phyloP scores from a whole-genome alignment of 768 basidiomycete species.

The Lactarius pseudohatsudake region DNA sequence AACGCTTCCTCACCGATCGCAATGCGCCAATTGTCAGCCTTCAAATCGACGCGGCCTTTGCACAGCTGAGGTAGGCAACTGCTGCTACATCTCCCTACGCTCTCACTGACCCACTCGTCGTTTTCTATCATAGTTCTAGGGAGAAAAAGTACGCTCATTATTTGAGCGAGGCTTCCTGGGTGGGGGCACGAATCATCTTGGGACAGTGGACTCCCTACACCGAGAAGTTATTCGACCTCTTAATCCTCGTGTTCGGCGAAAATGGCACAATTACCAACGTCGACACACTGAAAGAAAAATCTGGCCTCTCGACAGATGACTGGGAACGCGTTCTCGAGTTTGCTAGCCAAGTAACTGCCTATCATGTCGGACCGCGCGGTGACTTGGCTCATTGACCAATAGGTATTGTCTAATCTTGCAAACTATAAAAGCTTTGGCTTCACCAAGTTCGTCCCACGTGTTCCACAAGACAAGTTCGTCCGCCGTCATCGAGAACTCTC shows the following conservation, averaged over 20 bases:
- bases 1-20: slow-evolving; percentile 76
- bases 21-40: slow-evolving; percentile 73
- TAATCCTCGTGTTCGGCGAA: slow-evolving; percentile 67
- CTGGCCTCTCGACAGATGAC: slow-evolving; percentile 55
- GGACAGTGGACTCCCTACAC: slow-evolving; percentile 81
- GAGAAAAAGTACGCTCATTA: slow-evolving; percentile 83
- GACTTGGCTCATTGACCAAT: neutral
- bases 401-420: slow-evolving; percentile 59
- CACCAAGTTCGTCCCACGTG: slow-evolving; percentile 81
- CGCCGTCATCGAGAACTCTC: slow-evolving; percentile 58
- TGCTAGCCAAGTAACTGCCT: slow-evolving; percentile 56
- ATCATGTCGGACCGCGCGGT: neutral
- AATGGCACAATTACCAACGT: slow-evolving; percentile 60
- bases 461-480: slow-evolving; percentile 61
- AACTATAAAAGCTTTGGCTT: slow-evolving; percentile 85
- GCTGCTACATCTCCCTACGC: neutral
- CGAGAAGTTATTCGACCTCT: slow-evolving; percentile 62
- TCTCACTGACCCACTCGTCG: neutral
- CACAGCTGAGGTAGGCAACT: slow-evolving; percentile 54
- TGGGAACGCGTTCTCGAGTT: slow-evolving; percentile 76
- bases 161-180: slow-evolving; percentile 73
- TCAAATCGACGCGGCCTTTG: slow-evolving; percentile 65
- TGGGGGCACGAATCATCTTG: slow-evolving; percentile 80
- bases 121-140: slow-evolving; percentile 46
- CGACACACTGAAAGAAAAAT: slow-evolving; percentile 47